Evolutionary conservation across 2,329 filamentous ascomycete species (phyloP).

Genomic region (Decorospora gaudefroyi): DNA sequence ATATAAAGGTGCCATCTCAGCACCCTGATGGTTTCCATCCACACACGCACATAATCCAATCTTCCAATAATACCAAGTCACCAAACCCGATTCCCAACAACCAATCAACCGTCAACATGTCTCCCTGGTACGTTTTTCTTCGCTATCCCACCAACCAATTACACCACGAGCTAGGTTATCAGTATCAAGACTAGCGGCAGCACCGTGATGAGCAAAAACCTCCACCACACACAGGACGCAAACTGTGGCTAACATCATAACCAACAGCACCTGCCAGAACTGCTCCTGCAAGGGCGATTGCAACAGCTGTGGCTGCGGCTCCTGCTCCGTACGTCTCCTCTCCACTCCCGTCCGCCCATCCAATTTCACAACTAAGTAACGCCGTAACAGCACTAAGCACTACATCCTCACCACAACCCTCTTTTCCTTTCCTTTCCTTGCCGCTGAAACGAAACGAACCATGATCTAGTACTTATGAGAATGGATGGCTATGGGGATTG

Average conservation of each 20-base stretch:
- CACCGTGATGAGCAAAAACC: constrained; percentile 30
- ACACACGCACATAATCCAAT: constrained; percentile 5
- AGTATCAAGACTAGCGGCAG: constrained; percentile 13
- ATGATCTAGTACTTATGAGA: no score
- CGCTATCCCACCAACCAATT: not conserved
- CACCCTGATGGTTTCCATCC: constrained; percentile 32
- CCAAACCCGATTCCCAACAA: constrained; percentile 8
- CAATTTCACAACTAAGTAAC: not conserved
- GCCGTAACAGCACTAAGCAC: constrained; percentile 16
- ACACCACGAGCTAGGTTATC: not conserved
- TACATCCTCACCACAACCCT: no score
- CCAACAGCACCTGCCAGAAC: constrained; percentile 32
- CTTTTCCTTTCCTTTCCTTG: no score
- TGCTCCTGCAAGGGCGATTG: constrained; percentile 40
- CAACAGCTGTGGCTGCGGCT: constrained; percentile 38
- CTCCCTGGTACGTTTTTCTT: constrained; percentile 29
- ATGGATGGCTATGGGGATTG: no score
- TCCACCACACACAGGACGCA: constrained; percentile 4
- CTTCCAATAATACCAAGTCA: constrained; percentile 9
- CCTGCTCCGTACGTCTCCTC: constrained; percentile 29
- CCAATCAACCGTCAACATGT: constrained; percentile 26
- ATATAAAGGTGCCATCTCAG: constrained; percentile 25
- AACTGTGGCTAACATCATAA: constrained; percentile 5
- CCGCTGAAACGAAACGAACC: no score
- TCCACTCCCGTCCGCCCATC: no score